A percentile compares a stretch with the other conserved stretches of the same genome.
Evolutionary conservation across 2,329 filamentous ascomycete genomes (phyloP).

Genomic region (Ophiosphaerella herpotricha): DNA sequence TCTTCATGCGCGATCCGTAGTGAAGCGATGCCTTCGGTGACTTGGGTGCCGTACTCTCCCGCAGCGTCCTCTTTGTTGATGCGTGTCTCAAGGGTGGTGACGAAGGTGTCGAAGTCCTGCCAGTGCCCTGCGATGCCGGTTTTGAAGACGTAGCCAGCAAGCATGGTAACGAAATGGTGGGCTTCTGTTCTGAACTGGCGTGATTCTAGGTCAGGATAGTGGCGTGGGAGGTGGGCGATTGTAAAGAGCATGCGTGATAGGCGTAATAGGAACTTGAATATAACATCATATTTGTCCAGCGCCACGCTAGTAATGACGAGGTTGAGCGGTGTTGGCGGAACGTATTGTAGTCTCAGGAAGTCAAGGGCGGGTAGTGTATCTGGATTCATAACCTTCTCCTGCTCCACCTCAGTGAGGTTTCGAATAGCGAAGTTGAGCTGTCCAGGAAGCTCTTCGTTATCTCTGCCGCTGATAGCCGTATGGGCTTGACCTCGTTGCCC

Average conservation of each 20-base stretch:
- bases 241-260: constrained; percentile 80
- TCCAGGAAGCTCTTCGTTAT: constrained; percentile 48
- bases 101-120: constrained; percentile 68
- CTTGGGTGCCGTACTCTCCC: constrained; percentile 52
- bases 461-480: constrained; percentile 17
- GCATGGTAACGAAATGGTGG: constrained; percentile 74
- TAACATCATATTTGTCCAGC: constrained; percentile 78
- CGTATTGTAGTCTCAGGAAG: constrained; percentile 86
- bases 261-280: constrained; percentile 81
- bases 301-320: constrained; percentile 72
- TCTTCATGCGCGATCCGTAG: constrained; percentile 73
- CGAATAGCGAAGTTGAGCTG: constrained; percentile 75
- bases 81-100: constrained; percentile 65
- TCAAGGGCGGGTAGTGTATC: constrained; percentile 87
- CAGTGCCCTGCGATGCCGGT: constrained; percentile 75
- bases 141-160: constrained; percentile 81
- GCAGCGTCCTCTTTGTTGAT: constrained; percentile 53
- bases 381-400: constrained; percentile 81
- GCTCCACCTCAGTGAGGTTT: constrained; percentile 71
- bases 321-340: constrained; percentile 71
- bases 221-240: constrained; percentile 51
- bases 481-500: constrained; percentile 1
- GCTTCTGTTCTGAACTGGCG: constrained; percentile 71
- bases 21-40: constrained; percentile 65
- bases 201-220: constrained; percentile 24